These are phyloP conservation scores for Paramyrothecium roridum DNA, from an alignment of 2,329 filamentous ascomycete species.

Conservation along the genomic window DNA sequence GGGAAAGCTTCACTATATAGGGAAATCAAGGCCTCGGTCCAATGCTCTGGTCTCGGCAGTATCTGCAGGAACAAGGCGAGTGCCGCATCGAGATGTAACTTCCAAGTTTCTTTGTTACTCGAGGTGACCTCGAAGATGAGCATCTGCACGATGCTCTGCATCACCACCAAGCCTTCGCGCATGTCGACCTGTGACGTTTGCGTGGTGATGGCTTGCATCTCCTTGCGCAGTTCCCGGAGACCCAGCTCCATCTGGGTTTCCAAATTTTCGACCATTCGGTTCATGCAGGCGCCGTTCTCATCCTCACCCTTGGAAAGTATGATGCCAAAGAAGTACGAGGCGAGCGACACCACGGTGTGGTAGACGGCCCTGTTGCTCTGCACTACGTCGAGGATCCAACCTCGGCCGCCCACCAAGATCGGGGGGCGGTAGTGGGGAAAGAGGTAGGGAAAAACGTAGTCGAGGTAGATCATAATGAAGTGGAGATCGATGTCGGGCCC, in stretches of 20 bases:
- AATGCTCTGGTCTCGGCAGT: constrained; percentile 30
- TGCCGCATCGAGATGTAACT: constrained; percentile 47
- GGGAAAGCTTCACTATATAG: constrained; percentile 29
- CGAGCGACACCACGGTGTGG: constrained; percentile 53
- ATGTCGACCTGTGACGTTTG: constrained; percentile 24
- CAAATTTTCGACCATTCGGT: constrained; percentile 30
- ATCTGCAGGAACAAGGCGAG: constrained; percentile 46
- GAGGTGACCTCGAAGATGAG: constrained; percentile 49
- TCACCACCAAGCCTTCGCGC: constrained; percentile 32
- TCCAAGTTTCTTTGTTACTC: constrained; percentile 44
- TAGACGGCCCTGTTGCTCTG: constrained; percentile 55
- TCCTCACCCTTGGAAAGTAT: constrained; percentile 30
- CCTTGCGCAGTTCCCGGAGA: constrained; percentile 38
- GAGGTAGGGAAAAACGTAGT: constrained; percentile 59
- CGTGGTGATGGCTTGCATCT: constrained; percentile 33
- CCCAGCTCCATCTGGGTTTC: constrained; percentile 42
- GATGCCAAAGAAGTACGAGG: constrained; percentile 54
- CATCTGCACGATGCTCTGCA: constrained; percentile 51
- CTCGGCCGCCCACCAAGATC: constrained; percentile 52
- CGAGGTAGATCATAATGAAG: constrained; percentile 57
- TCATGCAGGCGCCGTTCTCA: constrained; percentile 30
- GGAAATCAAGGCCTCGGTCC: constrained; percentile 30
- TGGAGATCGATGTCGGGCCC: constrained; percentile 29
- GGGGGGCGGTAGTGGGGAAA: constrained; percentile 61
- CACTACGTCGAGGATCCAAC: constrained; percentile 58